Evolutionary conservation across 768 basidiomycete genomes (phyloP).

Genomic region (Lactarius akahatsu): DNA sequence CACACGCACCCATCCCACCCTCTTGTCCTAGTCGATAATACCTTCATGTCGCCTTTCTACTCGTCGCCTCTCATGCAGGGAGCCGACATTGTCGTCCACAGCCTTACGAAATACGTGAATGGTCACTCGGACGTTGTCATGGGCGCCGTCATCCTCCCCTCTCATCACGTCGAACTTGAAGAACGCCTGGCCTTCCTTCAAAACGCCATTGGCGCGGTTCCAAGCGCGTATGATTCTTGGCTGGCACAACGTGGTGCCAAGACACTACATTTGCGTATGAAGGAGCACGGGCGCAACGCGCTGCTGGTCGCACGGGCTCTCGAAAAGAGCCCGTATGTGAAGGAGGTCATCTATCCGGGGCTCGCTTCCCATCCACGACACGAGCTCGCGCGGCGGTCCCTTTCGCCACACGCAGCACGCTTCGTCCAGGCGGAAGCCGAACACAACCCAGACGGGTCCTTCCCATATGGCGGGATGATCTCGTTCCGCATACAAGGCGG

Average conservation of each 20-base stretch:
- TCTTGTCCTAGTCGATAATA: constrained; percentile 89
- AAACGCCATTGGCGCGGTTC: constrained; percentile 83
- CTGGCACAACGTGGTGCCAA: constrained; percentile 88
- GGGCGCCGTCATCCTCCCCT: constrained; percentile 75
- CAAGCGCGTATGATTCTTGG: constrained; percentile 86
- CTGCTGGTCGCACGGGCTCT: constrained; percentile 70
- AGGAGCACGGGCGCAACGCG: constrained; percentile 82
- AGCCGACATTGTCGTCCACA: constrained; percentile 85
- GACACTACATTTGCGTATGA: constrained; percentile 87
- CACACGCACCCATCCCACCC: constrained; percentile 63
- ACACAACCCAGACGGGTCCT: constrained; percentile 46
- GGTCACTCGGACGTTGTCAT: constrained; percentile 94
- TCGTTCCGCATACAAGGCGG: constrained; percentile 63
- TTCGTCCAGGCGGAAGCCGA: constrained; percentile 50
- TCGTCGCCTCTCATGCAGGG: constrained; percentile 80
- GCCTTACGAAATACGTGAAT: constrained; percentile 87
- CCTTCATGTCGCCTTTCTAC: constrained; percentile 92
- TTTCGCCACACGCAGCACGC: constrained; percentile 66
- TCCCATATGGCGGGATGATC: constrained; percentile 92
- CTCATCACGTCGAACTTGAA: constrained; percentile 47
- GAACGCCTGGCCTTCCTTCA: constrained; percentile 80
- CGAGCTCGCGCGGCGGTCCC: constrained; percentile 56
- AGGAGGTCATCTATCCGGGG: constrained; percentile 85
- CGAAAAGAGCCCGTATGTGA: constrained; percentile 54
- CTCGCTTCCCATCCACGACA: constrained; percentile 65